phyloP scores from a whole-genome alignment of 352 stramenopile genomes.

The Pythium angustatum region DNA sequence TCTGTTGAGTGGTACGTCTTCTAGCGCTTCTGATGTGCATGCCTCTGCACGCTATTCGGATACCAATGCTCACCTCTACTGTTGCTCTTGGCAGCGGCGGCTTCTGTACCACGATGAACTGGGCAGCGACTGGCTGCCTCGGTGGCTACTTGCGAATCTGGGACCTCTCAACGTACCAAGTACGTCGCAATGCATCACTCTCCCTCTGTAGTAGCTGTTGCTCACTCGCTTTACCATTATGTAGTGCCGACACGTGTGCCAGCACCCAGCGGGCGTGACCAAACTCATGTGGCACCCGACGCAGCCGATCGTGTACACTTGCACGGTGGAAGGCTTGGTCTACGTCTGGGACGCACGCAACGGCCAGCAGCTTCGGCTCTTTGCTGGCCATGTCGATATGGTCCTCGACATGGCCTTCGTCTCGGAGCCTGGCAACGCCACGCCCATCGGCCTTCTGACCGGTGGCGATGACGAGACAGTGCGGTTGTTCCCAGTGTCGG shows the following conservation, averaged over 20 bases:
- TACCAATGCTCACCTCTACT: neutral
- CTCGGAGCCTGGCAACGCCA: constrained; percentile 38
- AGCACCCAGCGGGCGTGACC: constrained; percentile 88
- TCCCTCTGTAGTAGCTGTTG: neutral
- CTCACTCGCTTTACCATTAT: neutral
- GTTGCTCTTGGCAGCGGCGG: constrained; percentile 68
- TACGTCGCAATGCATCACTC: constrained; percentile 28
- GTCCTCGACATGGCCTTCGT: constrained; percentile 90
- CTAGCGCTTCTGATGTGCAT: neutral
- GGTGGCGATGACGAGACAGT: constrained; percentile 82
- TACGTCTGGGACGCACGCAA: constrained; percentile 91
- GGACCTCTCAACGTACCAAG: constrained; percentile 90
- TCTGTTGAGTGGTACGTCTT: constrained; percentile 81
- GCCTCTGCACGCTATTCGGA: neutral
- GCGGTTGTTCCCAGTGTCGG: constrained; percentile 67
- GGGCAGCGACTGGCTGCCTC: constrained; percentile 94
- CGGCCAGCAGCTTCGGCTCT: constrained; percentile 69
- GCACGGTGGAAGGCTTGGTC: constrained; percentile 87
- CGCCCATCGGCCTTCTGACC: constrained; percentile 66
- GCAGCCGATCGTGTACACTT: constrained; percentile 85
- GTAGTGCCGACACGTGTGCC: constrained; percentile 86
- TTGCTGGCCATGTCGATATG: constrained; percentile 91
- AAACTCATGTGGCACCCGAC: constrained; percentile 91
- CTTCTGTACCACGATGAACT: constrained; percentile 94
- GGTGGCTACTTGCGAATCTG: constrained; percentile 96